Evolutionary conservation across 345 rosid genomes (phyloP).

Genomic region (Hirschfeldia incana): DNA sequence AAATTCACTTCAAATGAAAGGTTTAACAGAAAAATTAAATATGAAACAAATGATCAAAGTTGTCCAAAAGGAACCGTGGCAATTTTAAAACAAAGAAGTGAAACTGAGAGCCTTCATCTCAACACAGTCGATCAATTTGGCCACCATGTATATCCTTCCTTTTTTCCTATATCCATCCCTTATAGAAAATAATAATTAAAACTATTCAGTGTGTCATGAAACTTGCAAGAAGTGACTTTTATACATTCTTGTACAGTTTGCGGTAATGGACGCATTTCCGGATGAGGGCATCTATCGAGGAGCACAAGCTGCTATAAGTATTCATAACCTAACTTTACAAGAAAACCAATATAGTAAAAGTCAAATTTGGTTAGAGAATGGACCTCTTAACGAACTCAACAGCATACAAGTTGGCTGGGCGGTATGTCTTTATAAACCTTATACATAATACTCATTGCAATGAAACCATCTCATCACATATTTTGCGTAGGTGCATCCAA

Average conservation of each 20-base stretch:
- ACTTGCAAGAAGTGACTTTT: neutral
- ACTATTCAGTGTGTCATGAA: neutral
- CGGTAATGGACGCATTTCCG: neutral
- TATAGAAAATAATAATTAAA: neutral
- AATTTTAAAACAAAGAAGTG: constrained; percentile 3
- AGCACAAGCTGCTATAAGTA: constrained; percentile 18
- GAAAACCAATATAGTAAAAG: neutral
- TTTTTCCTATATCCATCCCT: neutral
- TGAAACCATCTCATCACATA: neutral
- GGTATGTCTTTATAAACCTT: constrained; percentile 4
- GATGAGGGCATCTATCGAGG: constrained; percentile 15
- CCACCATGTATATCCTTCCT: constrained; percentile 7
- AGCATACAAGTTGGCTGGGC: constrained; percentile 30
- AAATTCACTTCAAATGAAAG: neutral
- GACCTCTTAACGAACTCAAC: constrained; percentile 5
- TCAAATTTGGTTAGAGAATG: constrained; percentile 34
- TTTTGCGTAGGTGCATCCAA: constrained; percentile 22
- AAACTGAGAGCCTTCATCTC: neutral
- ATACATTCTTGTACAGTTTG: constrained; percentile 15
- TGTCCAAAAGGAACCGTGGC: constrained; percentile 33
- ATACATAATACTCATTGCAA: neutral
- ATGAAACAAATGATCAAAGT: neutral
- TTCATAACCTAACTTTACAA: neutral
- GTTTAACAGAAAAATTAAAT: neutral
- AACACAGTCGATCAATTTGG: neutral